These are phyloP conservation scores for Rhamnella rubrinervis DNA, from an alignment of 331 rosid species.

Conservation along the genomic window DNA sequence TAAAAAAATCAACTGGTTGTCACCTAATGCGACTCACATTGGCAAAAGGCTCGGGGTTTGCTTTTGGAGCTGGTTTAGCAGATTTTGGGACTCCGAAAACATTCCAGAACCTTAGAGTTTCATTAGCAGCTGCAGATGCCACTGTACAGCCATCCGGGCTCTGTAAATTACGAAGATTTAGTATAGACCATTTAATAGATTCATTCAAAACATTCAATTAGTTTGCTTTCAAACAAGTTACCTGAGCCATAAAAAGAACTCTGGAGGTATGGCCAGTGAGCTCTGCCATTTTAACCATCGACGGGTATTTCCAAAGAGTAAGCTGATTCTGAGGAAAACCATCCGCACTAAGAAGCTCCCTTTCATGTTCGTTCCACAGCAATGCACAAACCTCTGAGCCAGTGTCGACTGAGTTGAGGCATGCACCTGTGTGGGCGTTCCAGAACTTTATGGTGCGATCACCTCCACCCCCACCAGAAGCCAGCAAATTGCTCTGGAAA, in stretches of 20 bases:
- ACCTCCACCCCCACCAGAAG: not conserved
- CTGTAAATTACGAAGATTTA: conserved; percentile 10
- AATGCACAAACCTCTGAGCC: conserved; percentile 58
- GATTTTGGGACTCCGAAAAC: conserved; percentile 71
- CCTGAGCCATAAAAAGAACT: conserved; percentile 51
- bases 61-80: conserved; percentile 60
- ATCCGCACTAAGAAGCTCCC: conserved; percentile 61
- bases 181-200: not conserved
- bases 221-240: not conserved
- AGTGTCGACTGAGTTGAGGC: conserved; percentile 23
- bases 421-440: conserved; percentile 22
- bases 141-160: conserved; percentile 65
- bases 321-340: conserved; percentile 56
- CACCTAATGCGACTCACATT: conserved; percentile 53
- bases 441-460: conserved; percentile 26
- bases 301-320: conserved; percentile 66
- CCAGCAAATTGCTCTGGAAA: too few relatives aligned
- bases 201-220: not conserved
- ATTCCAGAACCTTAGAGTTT: conserved; percentile 58
- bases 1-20: too few relatives aligned
- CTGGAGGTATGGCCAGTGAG: conserved; percentile 62
- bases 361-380: conserved; percentile 57
- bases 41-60: conserved; percentile 65
- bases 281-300: conserved; percentile 62
- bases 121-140: conserved; percentile 57